Evolutionary conservation across 2,329 filamentous ascomycete species (phyloP), one percentile per base, ranked within the genome.

Genomic region (Fusarium agapanthi): DNA sequence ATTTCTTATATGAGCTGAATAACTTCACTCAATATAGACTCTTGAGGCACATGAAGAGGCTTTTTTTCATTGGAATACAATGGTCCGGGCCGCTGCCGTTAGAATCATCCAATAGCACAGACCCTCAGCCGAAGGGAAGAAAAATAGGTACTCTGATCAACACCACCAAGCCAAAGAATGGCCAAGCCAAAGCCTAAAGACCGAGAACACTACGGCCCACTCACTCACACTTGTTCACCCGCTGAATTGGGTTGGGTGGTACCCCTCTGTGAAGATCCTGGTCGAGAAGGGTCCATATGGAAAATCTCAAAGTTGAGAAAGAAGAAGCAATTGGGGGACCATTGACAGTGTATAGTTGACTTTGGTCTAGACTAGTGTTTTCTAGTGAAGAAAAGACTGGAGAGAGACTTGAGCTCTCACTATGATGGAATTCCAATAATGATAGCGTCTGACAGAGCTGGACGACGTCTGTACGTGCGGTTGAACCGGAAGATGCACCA

Each of bases 21-120:
- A 22, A n/a, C 28, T 26, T 37, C 20, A 38, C 34, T 30, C 24
- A 18, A 40, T 24, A 54, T n/a, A 54, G 34, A 38, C 50, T 54
- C 35, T 40, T 30, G 50, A 54, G 35, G 28, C 28, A n/a, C 24
- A 61, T 44, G 20, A 15, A 41, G 54, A 48, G 38, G 34, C 43
- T 35, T 48, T 47, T 47, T 30, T 44, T 40, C 43, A 37, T 58
- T 50, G 55, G 22, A 37, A 58, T 30, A 47, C 11, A 38, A 59
- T 71, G 70, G 37, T 63, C 56, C 70, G 61, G 66, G 50, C 61
- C 65, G 70, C 53, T 65, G 70, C 70, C 66, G 65, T 60, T 71
- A n/a, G 20, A 28, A 38, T 55, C 35, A 48, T 44, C 65, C 65
- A 69, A 65, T 73, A 38, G 34, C 44, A 69, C 34, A 40, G 50